Evolutionary conservation across 1,139 yeast genomes (phyloP).

Genomic region (Zygosaccharomyces sapae): DNA sequence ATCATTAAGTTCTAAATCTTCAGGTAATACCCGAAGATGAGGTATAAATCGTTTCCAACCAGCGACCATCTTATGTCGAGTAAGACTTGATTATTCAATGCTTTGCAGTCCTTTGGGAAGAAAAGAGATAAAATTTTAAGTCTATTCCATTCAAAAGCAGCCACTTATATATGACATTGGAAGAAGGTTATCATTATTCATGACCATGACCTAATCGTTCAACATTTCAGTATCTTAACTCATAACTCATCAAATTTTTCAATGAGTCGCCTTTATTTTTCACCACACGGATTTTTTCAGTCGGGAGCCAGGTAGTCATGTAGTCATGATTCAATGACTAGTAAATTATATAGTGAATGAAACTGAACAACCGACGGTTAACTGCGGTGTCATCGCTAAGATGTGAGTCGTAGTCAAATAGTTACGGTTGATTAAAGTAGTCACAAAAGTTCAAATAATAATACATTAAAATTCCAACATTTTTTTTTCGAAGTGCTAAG

Average conservation of each 20-base stretch:
- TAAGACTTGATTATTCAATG: too few relatives aligned
- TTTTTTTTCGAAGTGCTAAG: neutral
- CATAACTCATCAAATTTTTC: conserved; percentile 2
- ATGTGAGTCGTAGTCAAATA: neutral
- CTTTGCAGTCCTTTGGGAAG: neutral
- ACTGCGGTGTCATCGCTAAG: too few relatives aligned
- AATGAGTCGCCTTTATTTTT: conserved; percentile 1
- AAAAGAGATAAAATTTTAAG: neutral
- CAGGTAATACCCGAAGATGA: conserved; percentile 29
- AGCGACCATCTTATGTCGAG: neutral
- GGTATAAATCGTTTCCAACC: conserved; percentile 23
- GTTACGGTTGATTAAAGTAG: too few relatives aligned
- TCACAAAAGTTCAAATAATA: too few relatives aligned
- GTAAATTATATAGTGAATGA: neutral
- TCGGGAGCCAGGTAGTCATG: neutral
- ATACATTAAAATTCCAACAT: neutral
- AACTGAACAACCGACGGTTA: neutral
- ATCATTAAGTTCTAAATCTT: conserved; percentile 15
- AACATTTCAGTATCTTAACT: neutral
- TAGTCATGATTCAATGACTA: conserved; percentile 7
- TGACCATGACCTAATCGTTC: conserved; percentile 1
- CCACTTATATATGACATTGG: conserved; percentile 2
- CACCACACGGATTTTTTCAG: neutral
- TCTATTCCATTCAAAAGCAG: neutral
- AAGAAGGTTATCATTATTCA: neutral